phyloP scores from a whole-genome alignment of 140 eudicot species.

The Flaveria floridana region DNA sequence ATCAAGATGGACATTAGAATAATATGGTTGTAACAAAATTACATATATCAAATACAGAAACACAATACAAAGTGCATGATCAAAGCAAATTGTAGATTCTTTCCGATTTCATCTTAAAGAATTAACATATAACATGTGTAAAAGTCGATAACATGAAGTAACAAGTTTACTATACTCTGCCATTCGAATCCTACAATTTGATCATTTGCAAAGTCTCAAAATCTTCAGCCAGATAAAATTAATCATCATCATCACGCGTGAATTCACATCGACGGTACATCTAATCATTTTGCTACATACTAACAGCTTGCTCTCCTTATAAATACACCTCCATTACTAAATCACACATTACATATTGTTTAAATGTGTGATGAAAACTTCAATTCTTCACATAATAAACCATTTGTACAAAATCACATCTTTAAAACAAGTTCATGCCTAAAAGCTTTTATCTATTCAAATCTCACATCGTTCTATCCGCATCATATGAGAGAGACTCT shows the following conservation, averaged over 20 bases:
- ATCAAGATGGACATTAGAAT: slow-evolving; percentile 4
- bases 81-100: too few species aligned
- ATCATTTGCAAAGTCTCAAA: not conserved
- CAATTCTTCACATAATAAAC: slow-evolving; percentile 9
- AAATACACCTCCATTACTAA: not conserved
- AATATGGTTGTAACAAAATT: not conserved
- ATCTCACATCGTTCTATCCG: too few species aligned
- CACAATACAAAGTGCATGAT: too few species aligned
- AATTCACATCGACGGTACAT: not conserved
- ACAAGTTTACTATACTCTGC: not conserved
- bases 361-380: not conserved
- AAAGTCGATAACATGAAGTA: not conserved
- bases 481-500: too few species aligned
- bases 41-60: not conserved
- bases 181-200: not conserved
- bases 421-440: not conserved
- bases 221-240: not conserved
- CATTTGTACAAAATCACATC: slow-evolving; percentile 2
- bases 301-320: not conserved
- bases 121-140: not conserved
- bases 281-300: not conserved
- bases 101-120: not conserved
- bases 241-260: not conserved
- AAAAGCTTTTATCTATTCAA: not conserved
- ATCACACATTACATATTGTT: not conserved